A percentile compares a stretch with the other conserved stretches of the same genome.
These are phyloP conservation scores for Leptoxyphium fumago DNA, from an alignment of 2,329 filamentous ascomycete genomes.

Conservation along the genomic window DNA sequence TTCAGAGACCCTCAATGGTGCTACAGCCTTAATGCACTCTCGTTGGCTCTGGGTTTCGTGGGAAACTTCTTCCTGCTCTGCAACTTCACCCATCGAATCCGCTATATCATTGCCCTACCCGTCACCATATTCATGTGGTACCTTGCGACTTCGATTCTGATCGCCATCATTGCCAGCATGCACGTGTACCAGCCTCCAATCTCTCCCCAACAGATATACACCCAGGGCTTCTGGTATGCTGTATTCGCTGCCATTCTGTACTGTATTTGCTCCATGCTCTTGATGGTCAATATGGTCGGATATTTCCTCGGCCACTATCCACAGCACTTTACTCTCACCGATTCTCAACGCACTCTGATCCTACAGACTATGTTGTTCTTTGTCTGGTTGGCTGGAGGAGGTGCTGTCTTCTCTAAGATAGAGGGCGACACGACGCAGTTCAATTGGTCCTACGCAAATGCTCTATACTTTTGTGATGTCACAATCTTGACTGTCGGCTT, in stretches of 20 bases:
- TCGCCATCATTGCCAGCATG: conserved; percentile 52
- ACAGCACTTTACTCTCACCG: conserved; percentile 63
- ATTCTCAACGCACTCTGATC: conserved; percentile 75
- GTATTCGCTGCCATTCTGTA: conserved; percentile 69
- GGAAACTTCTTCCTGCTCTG: conserved; percentile 72
- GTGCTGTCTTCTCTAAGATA: conserved; percentile 56
- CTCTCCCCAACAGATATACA: conserved; percentile 41
- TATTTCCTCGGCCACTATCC: conserved; percentile 61
- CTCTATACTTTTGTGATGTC: conserved; percentile 53
- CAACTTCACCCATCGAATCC: conserved; percentile 63
- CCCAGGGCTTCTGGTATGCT: conserved; percentile 77
- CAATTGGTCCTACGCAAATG: conserved; percentile 61
- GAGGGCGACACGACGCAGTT: conserved; percentile 29
- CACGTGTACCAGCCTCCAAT: conserved; percentile 43
- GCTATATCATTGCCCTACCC: conserved; percentile 70
- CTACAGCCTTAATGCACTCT: conserved; percentile 60
- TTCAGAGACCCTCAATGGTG: conserved; percentile 59
- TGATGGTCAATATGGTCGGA: conserved; percentile 66
- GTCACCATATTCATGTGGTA: conserved; percentile 73
- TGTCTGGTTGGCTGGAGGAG: conserved; percentile 65
- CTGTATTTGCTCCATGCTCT: conserved; percentile 59
- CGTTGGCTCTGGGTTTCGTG: conserved; percentile 58
- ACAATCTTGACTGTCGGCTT: conserved; percentile 48
- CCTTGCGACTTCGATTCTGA: conserved; percentile 45
- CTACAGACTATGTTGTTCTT: conserved; percentile 80